A percentile compares a stretch with the other conserved stretches of the same genome.
Conservation (phyloP, 805 yeast species). For the Kluyveromyces wickerhamii region DNA sequence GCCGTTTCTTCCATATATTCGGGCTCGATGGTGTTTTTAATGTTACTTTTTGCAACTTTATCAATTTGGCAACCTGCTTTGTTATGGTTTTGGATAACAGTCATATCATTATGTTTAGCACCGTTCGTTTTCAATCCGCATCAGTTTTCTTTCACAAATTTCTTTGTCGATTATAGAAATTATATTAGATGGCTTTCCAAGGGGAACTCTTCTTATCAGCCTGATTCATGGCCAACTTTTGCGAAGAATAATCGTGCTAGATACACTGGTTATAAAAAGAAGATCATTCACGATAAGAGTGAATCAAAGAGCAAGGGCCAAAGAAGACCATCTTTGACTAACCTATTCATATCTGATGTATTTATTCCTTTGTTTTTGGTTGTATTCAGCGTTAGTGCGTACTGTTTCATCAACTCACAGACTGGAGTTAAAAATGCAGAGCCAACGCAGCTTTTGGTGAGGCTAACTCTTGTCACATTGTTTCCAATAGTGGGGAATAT, state of each 20-base stretch:
- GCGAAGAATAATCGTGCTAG: conserved; percentile 75
- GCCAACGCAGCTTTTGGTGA: conserved; percentile 49
- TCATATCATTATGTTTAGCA: conserved; percentile 55
- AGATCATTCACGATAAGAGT: conserved; percentile 54
- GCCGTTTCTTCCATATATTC: conserved; percentile 68
- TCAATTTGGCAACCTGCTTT: conserved; percentile 77
- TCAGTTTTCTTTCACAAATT: conserved; percentile 62
- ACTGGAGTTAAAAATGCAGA: conserved; percentile 58
- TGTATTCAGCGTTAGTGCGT: conserved; percentile 62
- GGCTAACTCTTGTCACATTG: conserved; percentile 48
- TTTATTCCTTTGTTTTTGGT: conserved; percentile 65
- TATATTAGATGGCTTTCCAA: conserved; percentile 70
- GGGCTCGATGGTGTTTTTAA: conserved; percentile 62
- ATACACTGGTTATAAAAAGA: conserved; percentile 84
- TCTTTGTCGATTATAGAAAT: conserved; percentile 58
- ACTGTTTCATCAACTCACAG: conserved; percentile 76
- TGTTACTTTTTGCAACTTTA: conserved; percentile 65
- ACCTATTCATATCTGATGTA: conserved; percentile 73
- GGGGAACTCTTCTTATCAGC: conserved; percentile 62
- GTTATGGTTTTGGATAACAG: conserved; percentile 68
- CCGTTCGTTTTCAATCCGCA: conserved; percentile 75
- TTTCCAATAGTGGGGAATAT: conserved; percentile 40
- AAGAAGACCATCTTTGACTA: conserved; percentile 69
- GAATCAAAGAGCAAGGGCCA: conserved; percentile 58
- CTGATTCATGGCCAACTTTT: conserved; percentile 73